Base-by-base conservation (phyloP, 441 rosid genomes). In the Codiaeum variegatum region DNA sequence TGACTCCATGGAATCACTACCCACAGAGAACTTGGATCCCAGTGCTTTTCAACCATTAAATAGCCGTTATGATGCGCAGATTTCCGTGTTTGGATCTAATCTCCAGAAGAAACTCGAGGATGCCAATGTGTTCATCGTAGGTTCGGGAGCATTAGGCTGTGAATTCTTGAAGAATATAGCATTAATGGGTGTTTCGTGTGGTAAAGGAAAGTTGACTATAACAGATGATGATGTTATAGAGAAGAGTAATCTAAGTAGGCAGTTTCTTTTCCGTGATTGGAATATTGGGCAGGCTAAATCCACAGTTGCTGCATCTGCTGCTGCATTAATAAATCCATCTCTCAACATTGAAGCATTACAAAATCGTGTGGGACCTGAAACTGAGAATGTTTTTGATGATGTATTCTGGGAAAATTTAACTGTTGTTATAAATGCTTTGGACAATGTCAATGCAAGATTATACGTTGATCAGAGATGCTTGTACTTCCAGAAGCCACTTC, bases 261-360 rank as follows among this genome's bases (percentile, higher is more conserved):
- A 93, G 75, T 93, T 93, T 80, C 91, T 93, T 29, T 93, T 93
- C 79, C 98, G 93, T 68, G 97, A 93, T 78, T 91, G 97, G 98
- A 91, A 93, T 79, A 93, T 93, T 74, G 97, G 98, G 60, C 97
- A 91, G 81, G 97, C 98, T 58, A 93, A 93, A 81, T 93, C 98
- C 40, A 87, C 94, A 6, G 98, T 91, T 64, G 98, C 98, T 62
- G 94, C 96, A 76, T 82, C 97, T 76, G 97, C 97, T 76, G 98
- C 96, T 66, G 74, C 83, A 52, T 77, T 77, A 40, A 90, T 93
- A 69, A 93, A 93, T 80, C 93, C 93, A 26, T 21, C 29, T 36
- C 86, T 93, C 64, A 88, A 87, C 36, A 76, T 93, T 76, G 93
- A 88, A 74, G 97, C 97, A 32, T 77, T 91, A 76, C 98, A 93